Evolutionary conservation across 108 stramenopile species (phyloP), one percentile per base, ranked within the genome.

Genomic region (Mayamaea pseudoterrestris): DNA sequence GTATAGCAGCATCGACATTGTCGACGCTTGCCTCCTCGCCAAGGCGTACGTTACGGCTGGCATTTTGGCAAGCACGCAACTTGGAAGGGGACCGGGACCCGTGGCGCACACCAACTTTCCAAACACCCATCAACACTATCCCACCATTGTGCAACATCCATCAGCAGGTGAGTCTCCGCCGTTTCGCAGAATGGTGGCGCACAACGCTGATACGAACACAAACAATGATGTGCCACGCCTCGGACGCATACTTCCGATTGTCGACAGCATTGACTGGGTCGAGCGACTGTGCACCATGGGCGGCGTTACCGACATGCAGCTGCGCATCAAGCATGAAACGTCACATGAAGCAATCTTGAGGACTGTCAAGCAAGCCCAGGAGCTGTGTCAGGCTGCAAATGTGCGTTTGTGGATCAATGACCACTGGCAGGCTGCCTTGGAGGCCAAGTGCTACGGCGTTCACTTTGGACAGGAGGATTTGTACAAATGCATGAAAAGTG

Each of bases 401-500:
- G 76, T 80, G 20, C 71, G 89, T 20, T 65, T 95, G 21, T 95
- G 94, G 94, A 79, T 95, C 25, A 95, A 95, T 60, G 94, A 95
- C 43, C 58, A 73, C 57, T 93, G 91, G 87, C 59, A 71, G 18
- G 77, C 64, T 31, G 94, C 94, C 13, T 39, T 91, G 0, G 53
- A 76, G 48, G 65, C 81, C 14, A 66, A 63, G 32, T 80, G 83
- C 27, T 95, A 86, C 51, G 94, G 94, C 14, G 81, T 90, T 42
- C 94, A 95, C 52, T 54, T 95, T 2, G 94, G 94, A 9, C 93
- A 95, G 55, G 93, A 95, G 64, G 93, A 95, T 74, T 58, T 94
- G 47, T 64, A 73, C 24, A 53, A 57, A 1, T 83, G 80, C 36
- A 61, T 61, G 21, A 53, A 69, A 6, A 57, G 44, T 0, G 73